Evolutionary conservation across 768 basidiomycete species (phyloP).

Genomic region (Suillus occidentalis): DNA sequence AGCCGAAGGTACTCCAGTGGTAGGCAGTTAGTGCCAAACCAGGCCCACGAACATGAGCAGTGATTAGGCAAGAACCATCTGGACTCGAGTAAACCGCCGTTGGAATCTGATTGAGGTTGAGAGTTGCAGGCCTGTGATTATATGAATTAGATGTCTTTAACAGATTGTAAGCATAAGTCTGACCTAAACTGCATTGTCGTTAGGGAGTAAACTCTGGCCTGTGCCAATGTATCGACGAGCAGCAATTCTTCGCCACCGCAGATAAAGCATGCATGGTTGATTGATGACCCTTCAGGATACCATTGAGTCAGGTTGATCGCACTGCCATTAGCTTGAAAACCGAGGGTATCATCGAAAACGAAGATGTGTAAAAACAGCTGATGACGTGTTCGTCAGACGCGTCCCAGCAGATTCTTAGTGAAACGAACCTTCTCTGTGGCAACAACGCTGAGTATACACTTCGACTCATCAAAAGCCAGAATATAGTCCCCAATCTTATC

Average conservation of each 20-base stretch:
- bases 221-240: conserved; percentile 43
- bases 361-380: conserved; percentile 46
- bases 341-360: conserved; percentile 45
- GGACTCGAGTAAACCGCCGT: conserved; percentile 44
- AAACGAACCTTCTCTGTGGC: conserved; percentile 39
- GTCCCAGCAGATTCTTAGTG: too few species aligned
- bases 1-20: conserved; percentile 61
- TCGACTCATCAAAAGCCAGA: conserved; percentile 53
- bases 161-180: conserved; percentile 1
- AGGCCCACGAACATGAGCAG: conserved; percentile 26
- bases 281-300: conserved; percentile 34
- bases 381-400: neutral
- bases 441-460: conserved; percentile 47
- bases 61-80: conserved; percentile 54
- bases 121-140: conserved; percentile 41
- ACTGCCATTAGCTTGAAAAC: conserved; percentile 43
- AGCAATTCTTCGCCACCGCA: conserved; percentile 52
- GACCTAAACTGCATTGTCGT: conserved; percentile 56
- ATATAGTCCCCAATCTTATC: conserved; percentile 49
- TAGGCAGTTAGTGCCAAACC: conserved; percentile 37
- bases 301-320: conserved; percentile 42
- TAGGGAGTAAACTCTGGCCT: conserved; percentile 52
- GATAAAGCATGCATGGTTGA: conserved; percentile 44
- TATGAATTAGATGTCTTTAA: neutral
- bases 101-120: conserved; percentile 39